A percentile compares a stretch with the other conserved stretches of the same genome.
Conservation (phyloP, 441 rosid genomes). For the Adansonia madagascariensis region DNA sequence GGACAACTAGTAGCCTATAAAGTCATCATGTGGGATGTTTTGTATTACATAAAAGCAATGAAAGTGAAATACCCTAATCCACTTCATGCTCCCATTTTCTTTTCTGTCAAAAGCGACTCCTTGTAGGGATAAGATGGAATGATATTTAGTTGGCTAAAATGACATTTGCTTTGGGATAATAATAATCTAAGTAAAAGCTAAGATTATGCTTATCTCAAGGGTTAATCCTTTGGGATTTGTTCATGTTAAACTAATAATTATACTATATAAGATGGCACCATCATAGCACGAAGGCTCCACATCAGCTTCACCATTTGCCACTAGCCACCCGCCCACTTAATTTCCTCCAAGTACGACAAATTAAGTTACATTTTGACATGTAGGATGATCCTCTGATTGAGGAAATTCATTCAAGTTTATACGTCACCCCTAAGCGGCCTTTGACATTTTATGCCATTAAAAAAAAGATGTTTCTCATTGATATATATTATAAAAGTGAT, state of each 20-base stretch:
- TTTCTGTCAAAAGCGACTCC: constrained; percentile 20
- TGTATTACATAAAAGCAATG: constrained; percentile 28
- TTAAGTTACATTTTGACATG: constrained; percentile 23
- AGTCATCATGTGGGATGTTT: constrained; percentile 46
- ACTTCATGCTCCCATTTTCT: not conserved
- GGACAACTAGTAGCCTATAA: constrained; percentile 42
- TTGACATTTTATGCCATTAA: constrained; percentile 10
- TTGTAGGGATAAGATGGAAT: constrained; percentile 33
- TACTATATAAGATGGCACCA: constrained; percentile 32
- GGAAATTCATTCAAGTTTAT: not conserved
- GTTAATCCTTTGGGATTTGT: constrained; percentile 43
- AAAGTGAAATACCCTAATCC: constrained; percentile 29
- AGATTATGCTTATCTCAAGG: constrained; percentile 42
- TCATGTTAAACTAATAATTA: constrained; percentile 38
- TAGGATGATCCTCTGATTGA: constrained; percentile 3
- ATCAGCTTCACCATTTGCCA: constrained; percentile 49
- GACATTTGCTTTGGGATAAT: constrained; percentile 26
- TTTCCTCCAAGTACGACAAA: constrained; percentile 44
- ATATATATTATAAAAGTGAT: too few species aligned
- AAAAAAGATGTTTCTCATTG: not conserved
- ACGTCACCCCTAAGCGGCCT: not conserved
- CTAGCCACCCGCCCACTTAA: constrained; percentile 37
- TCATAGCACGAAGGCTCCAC: constrained; percentile 44
- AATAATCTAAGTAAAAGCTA: constrained; percentile 22
- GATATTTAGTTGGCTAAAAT: constrained; percentile 24